Percentiles rank a stretch among this genome's conserved stretches.
Evolutionary conservation across 257 asterid genomes (phyloP).

Genomic region (Rauvolfia tetraphylla): DNA sequence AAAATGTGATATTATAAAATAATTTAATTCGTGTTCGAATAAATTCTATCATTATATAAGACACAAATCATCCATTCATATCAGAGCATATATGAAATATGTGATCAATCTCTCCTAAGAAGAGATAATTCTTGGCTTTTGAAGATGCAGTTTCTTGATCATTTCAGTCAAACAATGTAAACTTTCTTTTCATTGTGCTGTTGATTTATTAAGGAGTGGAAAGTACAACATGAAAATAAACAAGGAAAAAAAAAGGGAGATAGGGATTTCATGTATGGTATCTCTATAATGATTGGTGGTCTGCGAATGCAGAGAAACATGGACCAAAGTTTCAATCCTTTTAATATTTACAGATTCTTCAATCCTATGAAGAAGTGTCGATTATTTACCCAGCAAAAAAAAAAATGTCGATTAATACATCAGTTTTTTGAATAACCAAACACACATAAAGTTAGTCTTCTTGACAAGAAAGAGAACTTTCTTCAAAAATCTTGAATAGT

Average conservation of each 20-base stretch:
- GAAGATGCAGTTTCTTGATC: background rate
- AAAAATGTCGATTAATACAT: background rate
- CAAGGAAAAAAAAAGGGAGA: background rate
- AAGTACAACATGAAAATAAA: background rate
- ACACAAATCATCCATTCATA: no score
- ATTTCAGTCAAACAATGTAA: background rate
- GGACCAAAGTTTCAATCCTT: background rate
- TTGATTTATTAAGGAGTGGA: background rate
- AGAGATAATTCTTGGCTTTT: background rate
- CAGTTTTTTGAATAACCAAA: background rate
- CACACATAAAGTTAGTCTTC: background rate
- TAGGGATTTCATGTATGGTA: background rate
- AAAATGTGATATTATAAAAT: no score
- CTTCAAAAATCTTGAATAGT: background rate
- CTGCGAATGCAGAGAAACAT: background rate
- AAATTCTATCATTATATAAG: no score
- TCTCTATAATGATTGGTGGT: background rate
- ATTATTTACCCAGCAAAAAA: no score
- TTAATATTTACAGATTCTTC: background rate
- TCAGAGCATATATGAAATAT: no score
- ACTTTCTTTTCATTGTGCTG: background rate
- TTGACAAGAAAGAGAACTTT: background rate
- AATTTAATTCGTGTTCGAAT: no score
- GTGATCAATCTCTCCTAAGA: background rate
- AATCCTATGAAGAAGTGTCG: background rate